Base-by-base conservation (phyloP, 495 filamentous ascomycete genomes). In the Penicillium chermesinum region DNA sequence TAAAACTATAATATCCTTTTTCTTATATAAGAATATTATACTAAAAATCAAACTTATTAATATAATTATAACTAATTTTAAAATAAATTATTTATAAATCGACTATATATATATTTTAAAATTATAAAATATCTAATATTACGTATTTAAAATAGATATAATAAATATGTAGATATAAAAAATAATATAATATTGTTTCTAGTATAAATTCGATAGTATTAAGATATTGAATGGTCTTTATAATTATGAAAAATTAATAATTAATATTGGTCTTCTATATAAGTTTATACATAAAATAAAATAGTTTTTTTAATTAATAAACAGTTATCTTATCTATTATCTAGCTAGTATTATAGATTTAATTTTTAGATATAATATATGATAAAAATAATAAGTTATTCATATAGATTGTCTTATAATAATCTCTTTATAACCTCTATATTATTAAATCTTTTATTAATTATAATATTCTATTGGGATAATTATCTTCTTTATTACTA, bases 71-170 rank as follows among this genome's bases (percentile, higher is more conserved):
- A 3, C 50, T 39, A 12, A 43, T 13, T n/a, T n/a, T 14, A 25
- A 30, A 30, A 4, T 5, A 30, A 5, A 30, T 30, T 30, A 4
- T 14, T 30, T 41, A 10, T 38, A 18, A 6, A 17, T 2, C 1
- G 35, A 13, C 17, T 38, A 4, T 21, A 48, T 7, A 1, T 33
- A 30, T 30, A 30, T 30, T 30, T 30, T 30, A 30, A 30, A 10
- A 30, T 30, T 5, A 4, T 30, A 30, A 14, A n/a, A 44, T 39
- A n/a, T 47, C 42, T 2, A 21, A 47, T 20, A 30, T 30, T 30
- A 30, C 4, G 25, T 63, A 58, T 62, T 39, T 69, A 55, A 14
- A 61, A 47, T 2, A 55, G 42, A 39, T 67, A 35, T 12, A 58
- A 62, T 30, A 30, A 5, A 30, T 30, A 30, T 5, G 25, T 30